These are phyloP conservation scores for Erigeron philadelphicus DNA, from an alignment of 140 eudicot genomes.

Conservation along the genomic window DNA sequence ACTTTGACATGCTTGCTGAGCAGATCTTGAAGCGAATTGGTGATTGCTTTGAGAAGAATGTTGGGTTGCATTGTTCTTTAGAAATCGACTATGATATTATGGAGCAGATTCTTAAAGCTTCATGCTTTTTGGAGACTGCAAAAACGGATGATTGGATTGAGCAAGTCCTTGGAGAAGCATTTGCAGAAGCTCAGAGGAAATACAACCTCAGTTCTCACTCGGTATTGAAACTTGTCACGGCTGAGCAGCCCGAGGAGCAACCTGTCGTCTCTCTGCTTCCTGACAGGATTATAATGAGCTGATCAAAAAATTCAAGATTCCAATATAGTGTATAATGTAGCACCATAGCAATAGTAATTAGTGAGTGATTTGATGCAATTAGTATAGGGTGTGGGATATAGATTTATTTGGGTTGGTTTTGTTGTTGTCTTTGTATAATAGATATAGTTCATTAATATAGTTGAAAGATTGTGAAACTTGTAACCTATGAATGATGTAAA, in stretches of 20 bases:
- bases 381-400: not conserved
- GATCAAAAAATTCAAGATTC: not conserved
- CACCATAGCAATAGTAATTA: slow-evolving; percentile 29
- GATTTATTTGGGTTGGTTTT: not conserved
- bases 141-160: slow-evolving; percentile 56
- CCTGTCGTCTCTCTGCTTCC: slow-evolving; percentile 45
- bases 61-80: slow-evolving; percentile 44
- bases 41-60: slow-evolving; percentile 34
- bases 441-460: slow-evolving; percentile 1
- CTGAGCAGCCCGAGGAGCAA: slow-evolving; percentile 38
- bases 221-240: slow-evolving; percentile 43
- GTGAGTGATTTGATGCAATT: not conserved
- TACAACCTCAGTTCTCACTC: slow-evolving; percentile 47
- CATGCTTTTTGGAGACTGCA: slow-evolving; percentile 32
- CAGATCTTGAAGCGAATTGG: slow-evolving; percentile 33
- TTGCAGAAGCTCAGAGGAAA: slow-evolving; percentile 54
- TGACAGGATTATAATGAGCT: slow-evolving; percentile 37
- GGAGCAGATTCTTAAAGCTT: slow-evolving; percentile 67
- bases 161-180: slow-evolving; percentile 51
- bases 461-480: slow-evolving; percentile 10
- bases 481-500: not conserved
- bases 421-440: slow-evolving; percentile 7
- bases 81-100: slow-evolving; percentile 61
- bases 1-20: slow-evolving; percentile 52
- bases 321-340: slow-evolving; percentile 30